These are phyloP conservation scores for Bisporella sp. DNA, from an alignment of 2,329 filamentous ascomycete species.

Conservation along the genomic window DNA sequence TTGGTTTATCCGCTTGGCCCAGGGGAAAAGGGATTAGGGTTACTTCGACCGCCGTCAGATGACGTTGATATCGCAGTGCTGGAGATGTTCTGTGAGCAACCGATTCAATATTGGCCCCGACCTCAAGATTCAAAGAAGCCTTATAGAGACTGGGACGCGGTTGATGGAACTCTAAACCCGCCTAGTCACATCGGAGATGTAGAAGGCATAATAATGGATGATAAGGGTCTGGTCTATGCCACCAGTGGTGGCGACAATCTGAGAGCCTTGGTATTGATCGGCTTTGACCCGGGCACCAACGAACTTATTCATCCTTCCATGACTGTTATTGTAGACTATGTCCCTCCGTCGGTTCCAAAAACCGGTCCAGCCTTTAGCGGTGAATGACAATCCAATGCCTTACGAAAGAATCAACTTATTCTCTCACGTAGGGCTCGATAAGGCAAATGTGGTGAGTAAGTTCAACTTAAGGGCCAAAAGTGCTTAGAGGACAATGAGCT, in stretches of 20 bases:
- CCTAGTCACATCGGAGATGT: conserved; percentile 29
- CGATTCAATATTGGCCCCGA: conserved; percentile 30
- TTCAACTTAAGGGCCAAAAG: no score
- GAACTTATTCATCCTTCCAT: no score
- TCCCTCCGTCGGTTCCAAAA: no score
- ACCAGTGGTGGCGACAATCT: conserved; percentile 22
- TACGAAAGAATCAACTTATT: no score
- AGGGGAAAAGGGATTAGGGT: conserved; percentile 1
- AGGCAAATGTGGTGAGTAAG: no score
- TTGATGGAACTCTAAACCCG: conserved; percentile 36
- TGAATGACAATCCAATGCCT: no score
- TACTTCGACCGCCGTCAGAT: conserved; percentile 8
- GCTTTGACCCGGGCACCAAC: conserved; percentile 35
- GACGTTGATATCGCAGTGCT: conserved; percentile 15
- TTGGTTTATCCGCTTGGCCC: conserved; percentile 4
- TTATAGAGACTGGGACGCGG: conserved; percentile 25
- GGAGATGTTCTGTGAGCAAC: conserved; percentile 19
- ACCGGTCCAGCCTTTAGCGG: no score
- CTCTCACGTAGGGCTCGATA: no score
- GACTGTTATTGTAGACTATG: no score
- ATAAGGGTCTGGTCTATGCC: conserved; percentile 39
- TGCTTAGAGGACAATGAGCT: no score
- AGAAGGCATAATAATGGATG: conserved; percentile 38
- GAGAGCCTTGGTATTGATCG: conserved; percentile 34
- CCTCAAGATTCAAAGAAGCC: conserved; percentile 11